A percentile compares a stretch with the other conserved stretches of the same genome.
These are phyloP conservation scores for Neolentinus lepideus DNA, from an alignment of 1,284 basidiomycete genomes.

Conservation along the genomic window DNA sequence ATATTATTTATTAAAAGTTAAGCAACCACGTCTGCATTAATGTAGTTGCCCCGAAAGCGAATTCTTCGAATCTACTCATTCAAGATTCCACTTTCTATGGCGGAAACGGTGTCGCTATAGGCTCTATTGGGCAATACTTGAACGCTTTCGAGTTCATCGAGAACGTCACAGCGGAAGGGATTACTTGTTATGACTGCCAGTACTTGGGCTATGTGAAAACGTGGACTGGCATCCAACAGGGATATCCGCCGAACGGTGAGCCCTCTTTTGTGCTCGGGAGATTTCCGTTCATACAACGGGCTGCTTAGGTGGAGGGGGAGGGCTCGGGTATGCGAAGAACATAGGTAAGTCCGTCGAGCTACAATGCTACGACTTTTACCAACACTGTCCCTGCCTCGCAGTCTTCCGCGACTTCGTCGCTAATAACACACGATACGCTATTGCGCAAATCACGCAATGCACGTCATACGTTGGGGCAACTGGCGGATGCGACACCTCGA, in stretches of 20 bases:
- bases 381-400: conserved; percentile 7
- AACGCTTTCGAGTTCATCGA: conserved; percentile 24
- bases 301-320: conserved; percentile 1
- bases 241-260: conserved; percentile 5
- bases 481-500: conserved; percentile 25
- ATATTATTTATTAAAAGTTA: neutral
- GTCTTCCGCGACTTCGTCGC: conserved; percentile 24
- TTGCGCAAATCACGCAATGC: conserved; percentile 25
- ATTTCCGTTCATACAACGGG: neutral
- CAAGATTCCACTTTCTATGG: conserved; percentile 23
- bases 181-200: neutral
- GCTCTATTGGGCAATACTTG: conserved; percentile 19
- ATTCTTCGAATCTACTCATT: conserved; percentile 27
- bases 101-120: conserved; percentile 26
- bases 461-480: conserved; percentile 24
- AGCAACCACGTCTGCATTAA: neutral
- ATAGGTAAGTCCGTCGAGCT: too few species aligned
- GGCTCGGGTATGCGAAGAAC: neutral
- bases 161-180: conserved; percentile 20
- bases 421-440: conserved; percentile 15
- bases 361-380: too few species aligned
- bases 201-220: conserved; percentile 3
- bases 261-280: neutral
- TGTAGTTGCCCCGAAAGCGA: conserved; percentile 25
- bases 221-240: conserved; percentile 5